Evolutionary conservation across 2,329 filamentous ascomycete genomes (phyloP).

Genomic region (Hypoxylon sp.): DNA sequence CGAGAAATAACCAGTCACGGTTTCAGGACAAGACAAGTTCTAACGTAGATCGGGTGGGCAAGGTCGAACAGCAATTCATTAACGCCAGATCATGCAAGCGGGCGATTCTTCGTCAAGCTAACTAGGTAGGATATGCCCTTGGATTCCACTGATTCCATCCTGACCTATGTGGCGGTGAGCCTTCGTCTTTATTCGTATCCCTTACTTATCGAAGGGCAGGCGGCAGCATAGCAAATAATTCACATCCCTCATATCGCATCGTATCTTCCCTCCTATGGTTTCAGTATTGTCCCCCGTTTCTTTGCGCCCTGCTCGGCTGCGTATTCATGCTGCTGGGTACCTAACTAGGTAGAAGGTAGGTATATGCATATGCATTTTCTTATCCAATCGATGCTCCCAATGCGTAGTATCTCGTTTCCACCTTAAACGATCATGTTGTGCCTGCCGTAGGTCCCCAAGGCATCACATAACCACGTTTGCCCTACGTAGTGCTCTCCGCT

Average conservation of each 20-base stretch:
- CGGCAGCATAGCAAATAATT: slow-evolving; percentile 4
- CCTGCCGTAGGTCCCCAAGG: not conserved
- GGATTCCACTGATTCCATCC: slow-evolving; percentile 3
- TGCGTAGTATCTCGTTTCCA: not conserved
- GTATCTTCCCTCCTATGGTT: not conserved
- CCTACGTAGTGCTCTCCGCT: slow-evolving; percentile 12
- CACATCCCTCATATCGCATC: slow-evolving; percentile 3
- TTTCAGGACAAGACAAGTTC: not conserved
- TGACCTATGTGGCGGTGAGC: slow-evolving; percentile 8
- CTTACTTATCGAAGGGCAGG: not conserved
- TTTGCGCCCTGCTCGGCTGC: not conserved
- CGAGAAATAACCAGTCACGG: no score
- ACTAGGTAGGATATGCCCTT: not conserved
- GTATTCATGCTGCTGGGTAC: not conserved
- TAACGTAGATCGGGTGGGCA: no score
- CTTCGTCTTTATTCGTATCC: slow-evolving; percentile 5
- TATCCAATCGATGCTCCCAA: slow-evolving; percentile 5
- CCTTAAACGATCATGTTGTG: not conserved
- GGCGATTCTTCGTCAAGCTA: not conserved
- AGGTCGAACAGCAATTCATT: no score
- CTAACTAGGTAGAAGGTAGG: not conserved
- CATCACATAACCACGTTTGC: not conserved
- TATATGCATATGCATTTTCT: not conserved
- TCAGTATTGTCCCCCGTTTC: not conserved
- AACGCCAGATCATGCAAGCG: no score